Conservation (phyloP, 352 stramenopile genomes). For the Aphanomyces invadans region DNA sequence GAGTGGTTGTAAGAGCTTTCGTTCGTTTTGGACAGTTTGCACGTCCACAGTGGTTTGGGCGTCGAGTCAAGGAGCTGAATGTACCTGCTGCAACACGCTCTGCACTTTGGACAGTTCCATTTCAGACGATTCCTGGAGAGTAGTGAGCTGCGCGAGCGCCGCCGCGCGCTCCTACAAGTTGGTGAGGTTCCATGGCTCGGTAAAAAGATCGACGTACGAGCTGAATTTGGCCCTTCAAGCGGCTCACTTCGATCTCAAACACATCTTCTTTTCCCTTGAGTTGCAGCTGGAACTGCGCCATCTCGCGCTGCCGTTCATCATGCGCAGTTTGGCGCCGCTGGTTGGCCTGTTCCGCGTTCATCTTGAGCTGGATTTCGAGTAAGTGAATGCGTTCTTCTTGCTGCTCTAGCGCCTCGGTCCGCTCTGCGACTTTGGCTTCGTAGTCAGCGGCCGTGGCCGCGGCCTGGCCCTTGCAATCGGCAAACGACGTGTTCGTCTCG, state of each 20-base stretch:
- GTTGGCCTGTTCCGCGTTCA: conserved; percentile 23
- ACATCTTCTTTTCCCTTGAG: conserved; percentile 18
- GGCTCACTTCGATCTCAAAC: conserved; percentile 1
- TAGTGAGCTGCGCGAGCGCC: background rate
- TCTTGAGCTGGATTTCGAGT: conserved; percentile 24
- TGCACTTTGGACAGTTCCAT: background rate
- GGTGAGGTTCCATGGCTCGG: too few species aligned
- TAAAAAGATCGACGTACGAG: too few species aligned
- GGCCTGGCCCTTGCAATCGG: background rate
- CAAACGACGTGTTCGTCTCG: background rate
- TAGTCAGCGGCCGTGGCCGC: conserved; percentile 2
- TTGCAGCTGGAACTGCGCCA: conserved; percentile 13
- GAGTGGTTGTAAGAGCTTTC: too few species aligned
- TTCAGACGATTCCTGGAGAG: background rate
- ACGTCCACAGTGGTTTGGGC: too few species aligned
- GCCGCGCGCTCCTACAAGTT: background rate
- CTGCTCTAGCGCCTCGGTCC: conserved; percentile 5
- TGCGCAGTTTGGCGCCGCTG: conserved; percentile 6
- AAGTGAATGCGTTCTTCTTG: conserved; percentile 24
- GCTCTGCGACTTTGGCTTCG: conserved; percentile 8
- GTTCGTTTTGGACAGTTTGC: too few species aligned
- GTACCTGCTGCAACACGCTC: background rate
- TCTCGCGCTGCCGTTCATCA: conserved; percentile 20
- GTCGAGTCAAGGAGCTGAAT: too few species aligned
- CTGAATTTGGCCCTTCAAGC: conserved; percentile 1